Conservation (phyloP, 768 basidiomycete genomes). For the Lentinula raphanica region DNA sequence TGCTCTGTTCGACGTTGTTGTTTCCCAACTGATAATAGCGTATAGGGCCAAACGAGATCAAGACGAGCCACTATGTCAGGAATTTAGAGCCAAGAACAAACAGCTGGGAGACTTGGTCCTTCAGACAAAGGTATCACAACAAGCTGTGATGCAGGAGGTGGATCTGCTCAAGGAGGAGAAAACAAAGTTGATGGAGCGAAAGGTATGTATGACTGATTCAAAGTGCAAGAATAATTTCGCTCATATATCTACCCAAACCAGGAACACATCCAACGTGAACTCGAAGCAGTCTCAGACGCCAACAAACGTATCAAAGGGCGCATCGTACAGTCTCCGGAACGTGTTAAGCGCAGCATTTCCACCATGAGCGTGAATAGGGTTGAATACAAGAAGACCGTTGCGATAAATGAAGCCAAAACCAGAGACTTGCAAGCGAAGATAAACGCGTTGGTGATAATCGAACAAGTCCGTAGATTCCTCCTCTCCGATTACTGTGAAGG, state of each 20-base stretch:
- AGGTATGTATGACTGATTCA: constrained; percentile 32
- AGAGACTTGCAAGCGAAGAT: constrained; percentile 76
- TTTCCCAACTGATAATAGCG: background rate
- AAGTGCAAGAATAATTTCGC: background rate
- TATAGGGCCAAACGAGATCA: constrained; percentile 56
- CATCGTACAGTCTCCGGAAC: constrained; percentile 88
- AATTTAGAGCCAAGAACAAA: constrained; percentile 54
- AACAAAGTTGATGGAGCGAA: constrained; percentile 54
- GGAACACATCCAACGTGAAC: constrained; percentile 61
- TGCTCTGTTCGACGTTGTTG: background rate
- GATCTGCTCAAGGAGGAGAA: constrained; percentile 73
- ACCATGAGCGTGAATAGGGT: constrained; percentile 64
- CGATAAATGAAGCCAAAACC: constrained; percentile 64
- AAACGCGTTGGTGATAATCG: constrained; percentile 62
- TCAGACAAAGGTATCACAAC: constrained; percentile 63
- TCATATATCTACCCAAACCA: constrained; percentile 17
- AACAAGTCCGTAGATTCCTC: constrained; percentile 49
- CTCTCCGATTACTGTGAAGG: no score
- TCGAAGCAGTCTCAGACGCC: constrained; percentile 51
- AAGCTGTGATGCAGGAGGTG: constrained; percentile 53
- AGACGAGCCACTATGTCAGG: constrained; percentile 64
- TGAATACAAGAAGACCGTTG: constrained; percentile 67
- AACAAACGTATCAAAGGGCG: constrained; percentile 63
- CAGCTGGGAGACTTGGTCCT: constrained; percentile 61
- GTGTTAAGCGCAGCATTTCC: constrained; percentile 76